Evolutionary conservation across 2,329 filamentous ascomycete genomes (phyloP), one percentile per base, ranked within the genome.

Genomic region (Eutypa lata): DNA sequence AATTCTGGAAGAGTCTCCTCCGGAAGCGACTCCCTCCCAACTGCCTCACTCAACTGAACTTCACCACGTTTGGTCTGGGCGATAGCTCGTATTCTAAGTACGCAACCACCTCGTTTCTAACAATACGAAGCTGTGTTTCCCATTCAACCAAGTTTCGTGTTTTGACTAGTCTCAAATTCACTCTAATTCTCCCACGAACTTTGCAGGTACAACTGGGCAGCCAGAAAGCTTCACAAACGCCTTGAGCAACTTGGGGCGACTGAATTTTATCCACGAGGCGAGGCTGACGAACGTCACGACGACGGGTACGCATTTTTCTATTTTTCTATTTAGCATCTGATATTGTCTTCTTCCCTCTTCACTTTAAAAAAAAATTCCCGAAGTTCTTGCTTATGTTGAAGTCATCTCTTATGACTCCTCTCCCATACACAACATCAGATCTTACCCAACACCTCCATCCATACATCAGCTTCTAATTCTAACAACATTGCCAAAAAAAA

Each of bases 71-170:
- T 76, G 94, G 94, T 1, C 79, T 97, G 1, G 94, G 94, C 1
- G 94, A 99, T 71, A 96, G 89, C 65, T 96, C 92, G 1, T 99
- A 99, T 77, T 81, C 88, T 52, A 93, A 95, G 87, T 94, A 76
- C 59, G 81, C 37, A 16, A 4, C n/a, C 35, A 45, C 22, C 21
- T n/a, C 11, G 26, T 14, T 45, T 52, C 35, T 33, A 14, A n/a
- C 28, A 18, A 35, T 11, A 21, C 18, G 10, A 8, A 31, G 13
- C 49, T 7, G 50, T 35, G 18, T 26, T 38, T 50, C 40, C 24
- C 47, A 43, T 11, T 22, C 19, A 2, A 19, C n/a, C 8, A 42
- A 11, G 16, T 42, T 21, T 21, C 13, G 18, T 6, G 6, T 6
- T 16, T 7, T 24, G 42, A 13, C 13, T 18, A 13, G 42, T 45